Percentiles rank a stretch among this genome's conserved stretches.
Conservation (phyloP, 163 green algal genomes). For the Scenedesmus sp. region DNA sequence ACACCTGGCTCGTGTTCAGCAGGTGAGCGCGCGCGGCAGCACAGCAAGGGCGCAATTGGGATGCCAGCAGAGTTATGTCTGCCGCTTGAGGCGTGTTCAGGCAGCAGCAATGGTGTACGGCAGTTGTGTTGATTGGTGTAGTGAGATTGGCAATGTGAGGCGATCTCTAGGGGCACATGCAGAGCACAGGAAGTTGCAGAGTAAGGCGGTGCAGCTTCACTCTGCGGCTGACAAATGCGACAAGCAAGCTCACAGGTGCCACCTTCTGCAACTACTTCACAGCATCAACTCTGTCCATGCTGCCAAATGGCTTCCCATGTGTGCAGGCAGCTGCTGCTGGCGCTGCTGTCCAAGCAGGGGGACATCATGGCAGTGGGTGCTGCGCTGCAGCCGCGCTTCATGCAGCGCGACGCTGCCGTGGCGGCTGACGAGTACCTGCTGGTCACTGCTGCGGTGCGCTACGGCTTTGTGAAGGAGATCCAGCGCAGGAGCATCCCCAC, state of each 20-base stretch:
- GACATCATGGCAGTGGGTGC: conserved; percentile 33
- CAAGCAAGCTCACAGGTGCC: background rate
- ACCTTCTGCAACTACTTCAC: background rate
- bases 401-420: conserved; percentile 39
- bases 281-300: background rate
- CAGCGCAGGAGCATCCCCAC: conserved; percentile 12
- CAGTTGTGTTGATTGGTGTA: too few species aligned
- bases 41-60: background rate
- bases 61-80: too few species aligned
- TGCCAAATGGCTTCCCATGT: background rate
- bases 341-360: conserved; percentile 5
- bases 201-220: background rate
- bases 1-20: conserved; percentile 49
- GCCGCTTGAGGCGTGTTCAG: too few species aligned
- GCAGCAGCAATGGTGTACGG: too few species aligned
- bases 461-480: conserved; percentile 38
- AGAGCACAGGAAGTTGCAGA: background rate
- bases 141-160: too few species aligned
- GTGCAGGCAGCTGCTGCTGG: conserved; percentile 49
- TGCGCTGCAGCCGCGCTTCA: conserved; percentile 40
- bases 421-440: conserved; percentile 53
- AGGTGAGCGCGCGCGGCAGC: background rate
- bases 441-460: conserved; percentile 30
- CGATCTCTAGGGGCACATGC: too few species aligned
- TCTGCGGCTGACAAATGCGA: background rate